Percentiles rank a stretch among this genome's conserved stretches.
Conservation (phyloP, 208 protist species). For the Acanthamoeba healyi region DNA sequence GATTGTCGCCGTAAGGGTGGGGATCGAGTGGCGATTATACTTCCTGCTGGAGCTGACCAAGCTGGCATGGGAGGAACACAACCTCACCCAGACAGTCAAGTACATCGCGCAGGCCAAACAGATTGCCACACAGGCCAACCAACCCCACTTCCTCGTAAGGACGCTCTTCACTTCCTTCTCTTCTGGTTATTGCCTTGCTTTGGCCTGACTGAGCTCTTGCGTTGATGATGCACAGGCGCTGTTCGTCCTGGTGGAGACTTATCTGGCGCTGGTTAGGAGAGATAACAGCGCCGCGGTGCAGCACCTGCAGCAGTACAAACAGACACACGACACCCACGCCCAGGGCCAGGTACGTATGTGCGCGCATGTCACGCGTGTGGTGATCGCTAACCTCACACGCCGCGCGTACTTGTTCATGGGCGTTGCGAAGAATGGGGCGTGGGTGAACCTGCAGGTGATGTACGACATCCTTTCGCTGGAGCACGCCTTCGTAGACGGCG, state of each 20-base stretch:
- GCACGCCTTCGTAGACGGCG: not conserved
- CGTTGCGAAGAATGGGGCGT: no score
- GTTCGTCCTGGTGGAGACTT: not conserved
- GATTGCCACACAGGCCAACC: not conserved
- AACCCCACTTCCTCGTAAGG: not conserved
- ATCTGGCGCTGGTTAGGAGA: not conserved
- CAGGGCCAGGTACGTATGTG: no score
- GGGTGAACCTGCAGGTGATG: not conserved
- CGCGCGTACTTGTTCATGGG: not conserved
- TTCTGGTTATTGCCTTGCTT: not conserved
- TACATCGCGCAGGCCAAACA: slow-evolving; percentile 8
- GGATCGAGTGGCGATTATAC: slow-evolving; percentile 7
- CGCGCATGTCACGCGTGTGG: not conserved
- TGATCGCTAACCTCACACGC: not conserved
- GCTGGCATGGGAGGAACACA: not conserved
- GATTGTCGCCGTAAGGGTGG: no score
- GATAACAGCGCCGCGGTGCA: not conserved
- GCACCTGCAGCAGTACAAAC: not conserved
- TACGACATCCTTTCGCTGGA: not conserved
- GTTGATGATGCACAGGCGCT: not conserved
- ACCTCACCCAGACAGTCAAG: not conserved
- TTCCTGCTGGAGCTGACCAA: slow-evolving; percentile 10
- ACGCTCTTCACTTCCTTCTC: not conserved
- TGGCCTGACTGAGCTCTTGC: not conserved
- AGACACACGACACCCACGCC: not conserved